Base-by-base conservation (phyloP, 139 green algal species). In the Micractinium sp. region DNA sequence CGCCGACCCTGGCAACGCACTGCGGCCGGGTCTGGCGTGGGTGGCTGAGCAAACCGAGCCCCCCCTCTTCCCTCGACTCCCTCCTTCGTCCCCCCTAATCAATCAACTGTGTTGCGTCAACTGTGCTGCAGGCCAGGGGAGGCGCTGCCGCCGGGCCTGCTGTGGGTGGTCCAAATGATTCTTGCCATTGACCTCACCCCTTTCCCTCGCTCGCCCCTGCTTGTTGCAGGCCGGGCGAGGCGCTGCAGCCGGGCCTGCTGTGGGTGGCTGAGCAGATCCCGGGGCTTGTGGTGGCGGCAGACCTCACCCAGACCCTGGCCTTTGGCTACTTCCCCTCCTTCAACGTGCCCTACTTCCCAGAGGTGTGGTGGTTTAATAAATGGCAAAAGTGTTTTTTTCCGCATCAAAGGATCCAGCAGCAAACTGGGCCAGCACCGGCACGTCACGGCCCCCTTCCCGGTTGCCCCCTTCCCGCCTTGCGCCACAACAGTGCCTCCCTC, bases 261-360 rank as follows among this genome's bases (percentile, higher is more conserved):
- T 95, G 90, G n/a, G 86, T 98, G 31, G 88, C 92, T 53, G 95
- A 98, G 92, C 93, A 97, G 82, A 89, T 96, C 31, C 94, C 95
- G 27, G 95, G 95, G n/a, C 66, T 91, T 38, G 86, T 93, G n/a
- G 84, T 74, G 38, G 75, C 63, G 18, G 84, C 81, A 1, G 92
- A 95, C 91, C 63, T 91, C 88, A 95, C 92, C 7, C 27, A 53
- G 14, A 83, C 87, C 53, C 92, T 97, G 78, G 87, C 87, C 71
- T 82, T 88, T 1, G 94, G 94, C 74, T 96, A 97, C 92, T 98
- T 89, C 20, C 92, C 95, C 4, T 94, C 89, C 36, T 96, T 95
- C 93, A 98, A 98, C 60, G 91, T 97, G 16, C 95, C 95, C 15
- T 94, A 87, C 90, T 97, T 96, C 82, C 39, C 90, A 0, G 90